Evolutionary conservation across 2,329 filamentous ascomycete genomes (phyloP).

Genomic region (Lachnum nothofagi): DNA sequence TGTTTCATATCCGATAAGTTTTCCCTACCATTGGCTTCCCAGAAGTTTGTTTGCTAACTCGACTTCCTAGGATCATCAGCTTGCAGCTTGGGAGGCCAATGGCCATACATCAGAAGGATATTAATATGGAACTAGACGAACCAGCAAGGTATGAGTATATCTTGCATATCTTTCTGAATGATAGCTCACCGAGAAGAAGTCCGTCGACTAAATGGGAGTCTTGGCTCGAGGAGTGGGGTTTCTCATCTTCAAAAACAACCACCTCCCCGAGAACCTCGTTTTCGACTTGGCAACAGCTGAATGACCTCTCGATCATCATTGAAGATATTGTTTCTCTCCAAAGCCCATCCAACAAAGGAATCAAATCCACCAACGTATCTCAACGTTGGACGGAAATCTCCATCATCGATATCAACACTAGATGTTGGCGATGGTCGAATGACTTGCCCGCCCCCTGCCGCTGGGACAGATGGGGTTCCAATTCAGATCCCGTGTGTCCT

Average conservation of each 20-base stretch:
- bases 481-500: conserved; percentile 7
- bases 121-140: neutral
- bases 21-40: neutral
- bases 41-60: conserved; percentile 2
- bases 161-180: too few species aligned
- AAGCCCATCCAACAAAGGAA: neutral
- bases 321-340: neutral
- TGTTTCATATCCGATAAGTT: conserved; percentile 18
- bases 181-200: neutral
- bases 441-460: conserved; percentile 4
- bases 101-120: neutral
- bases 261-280: neutral
- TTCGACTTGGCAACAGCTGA: neutral
- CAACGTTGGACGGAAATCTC: conserved; percentile 3
- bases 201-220: neutral
- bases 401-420: conserved; percentile 9
- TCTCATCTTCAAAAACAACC: neutral
- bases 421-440: conserved; percentile 9
- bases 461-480: conserved; percentile 13
- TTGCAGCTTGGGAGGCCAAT: conserved; percentile 4
- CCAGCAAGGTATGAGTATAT: neutral
- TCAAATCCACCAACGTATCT: neutral
- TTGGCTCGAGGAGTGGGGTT: neutral
- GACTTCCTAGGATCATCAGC: conserved; percentile 5
- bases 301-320: neutral